Evolutionary conservation across 2,329 filamentous ascomycete genomes (phyloP), one percentile per base, ranked within the genome.

Genomic region (Parafenestella ontariensis): DNA sequence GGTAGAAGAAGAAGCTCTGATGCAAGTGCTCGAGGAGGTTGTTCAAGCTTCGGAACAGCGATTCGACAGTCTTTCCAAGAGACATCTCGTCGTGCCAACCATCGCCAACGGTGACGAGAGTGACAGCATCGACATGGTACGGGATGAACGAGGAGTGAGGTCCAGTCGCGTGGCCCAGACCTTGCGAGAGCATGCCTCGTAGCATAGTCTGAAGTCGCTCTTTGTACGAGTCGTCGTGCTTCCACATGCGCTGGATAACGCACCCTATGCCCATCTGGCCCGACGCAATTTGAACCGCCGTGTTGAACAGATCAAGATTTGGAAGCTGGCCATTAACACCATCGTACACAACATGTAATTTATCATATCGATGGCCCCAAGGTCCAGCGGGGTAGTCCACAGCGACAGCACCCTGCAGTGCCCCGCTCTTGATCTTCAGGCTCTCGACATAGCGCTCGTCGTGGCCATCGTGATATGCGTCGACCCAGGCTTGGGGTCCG

Each of bases 21-120:
- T 99, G 95, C 57, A 99, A 83, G 73, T 99, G 93, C 78, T 99
- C 95, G 28, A 99, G 84, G 54, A 99, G 79, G 71, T 99, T 99
- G 79, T 99, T 99, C 76, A 99, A 80, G 74, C 92, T 96, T 67
- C 95, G 85, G 75, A 96, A 96, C 3, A 95, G 85, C 66, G 92
- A 92, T 78, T 99, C 95, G 4, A 98, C 83, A 0, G 93, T 88
- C 49, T 93, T 85, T 5, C 95, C 95, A 72, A 99, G 87, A 9
- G 90, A 90, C 91, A 98, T 98, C 77, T 98, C 95, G 73, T 99
- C 95, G 70, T 98, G 92, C 92, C 92, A 96, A 28, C 95, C 95
- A 37, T 94, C 83, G 1, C 94, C 94, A 55, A 92, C 90, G 0
- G 95, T 91, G 69, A 95, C 92, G 37, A 99, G 80, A 0, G 95